phyloP scores from a whole-genome alignment of 768 basidiomycete species.

The Serendipita vermifera region DNA sequence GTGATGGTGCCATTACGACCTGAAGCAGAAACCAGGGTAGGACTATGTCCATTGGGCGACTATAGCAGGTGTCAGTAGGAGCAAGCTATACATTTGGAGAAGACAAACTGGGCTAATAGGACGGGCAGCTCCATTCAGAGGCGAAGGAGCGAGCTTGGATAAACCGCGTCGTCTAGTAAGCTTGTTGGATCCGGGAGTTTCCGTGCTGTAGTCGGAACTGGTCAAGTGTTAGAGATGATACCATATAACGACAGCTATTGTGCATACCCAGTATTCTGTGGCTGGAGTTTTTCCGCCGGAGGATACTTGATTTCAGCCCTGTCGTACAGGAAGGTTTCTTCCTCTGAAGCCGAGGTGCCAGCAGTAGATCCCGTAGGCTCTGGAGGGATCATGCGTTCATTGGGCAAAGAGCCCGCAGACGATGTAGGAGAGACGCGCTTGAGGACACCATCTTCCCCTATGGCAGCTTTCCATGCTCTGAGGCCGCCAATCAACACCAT shows the following conservation, averaged over 20 bases:
- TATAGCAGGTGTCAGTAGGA: not conserved
- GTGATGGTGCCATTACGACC: constrained; percentile 1
- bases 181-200: not conserved
- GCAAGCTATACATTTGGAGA: too few species aligned
- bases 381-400: not conserved
- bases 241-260: not conserved
- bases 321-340: constrained; percentile 8
- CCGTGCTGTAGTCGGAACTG: not conserved
- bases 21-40: not conserved
- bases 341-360: constrained; percentile 3
- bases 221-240: not conserved
- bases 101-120: too few species aligned
- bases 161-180: not conserved
- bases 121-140: too few species aligned
- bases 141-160: constrained; percentile 4
- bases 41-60: not conserved
- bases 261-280: constrained; percentile 2
- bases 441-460: constrained; percentile 31
- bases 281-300: constrained; percentile 7
- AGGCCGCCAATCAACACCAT: constrained; percentile 77
- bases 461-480: constrained; percentile 55
- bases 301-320: constrained; percentile 9
- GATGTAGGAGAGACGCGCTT: constrained; percentile 5
- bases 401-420: not conserved
- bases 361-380: not conserved